These are phyloP conservation scores for Aspergillus incahuasiensis DNA, from an alignment of 495 filamentous ascomycete genomes.

Conservation along the genomic window DNA sequence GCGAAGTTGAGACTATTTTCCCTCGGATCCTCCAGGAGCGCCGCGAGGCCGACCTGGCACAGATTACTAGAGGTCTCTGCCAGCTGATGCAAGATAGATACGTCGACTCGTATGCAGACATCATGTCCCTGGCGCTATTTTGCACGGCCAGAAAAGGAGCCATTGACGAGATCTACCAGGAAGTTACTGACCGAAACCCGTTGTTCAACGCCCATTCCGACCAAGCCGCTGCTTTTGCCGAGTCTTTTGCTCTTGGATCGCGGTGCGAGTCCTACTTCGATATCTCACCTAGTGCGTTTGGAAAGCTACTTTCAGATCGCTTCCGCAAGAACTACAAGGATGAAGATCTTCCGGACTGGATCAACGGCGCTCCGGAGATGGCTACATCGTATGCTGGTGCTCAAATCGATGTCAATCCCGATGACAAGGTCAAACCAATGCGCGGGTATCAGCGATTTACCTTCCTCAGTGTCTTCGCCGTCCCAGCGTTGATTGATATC, in stretches of 20 bases:
- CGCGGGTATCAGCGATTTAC: slow-evolving; percentile 50
- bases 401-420: slow-evolving; percentile 52
- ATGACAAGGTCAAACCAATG: slow-evolving; percentile 39
- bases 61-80: slow-evolving; percentile 35
- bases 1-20: slow-evolving; percentile 40
- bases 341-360: slow-evolving; percentile 48
- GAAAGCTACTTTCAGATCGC: slow-evolving; percentile 50
- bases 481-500: slow-evolving; percentile 58
- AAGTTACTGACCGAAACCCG: slow-evolving; percentile 56
- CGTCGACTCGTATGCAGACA: slow-evolving; percentile 47
- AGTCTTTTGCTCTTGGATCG: slow-evolving; percentile 56
- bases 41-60: slow-evolving; percentile 37
- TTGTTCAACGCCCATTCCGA: slow-evolving; percentile 52
- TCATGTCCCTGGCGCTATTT: slow-evolving; percentile 51
- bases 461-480: slow-evolving; percentile 56
- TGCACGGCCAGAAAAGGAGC: slow-evolving; percentile 52
- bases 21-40: slow-evolving; percentile 35
- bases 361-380: slow-evolving; percentile 46
- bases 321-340: slow-evolving; percentile 48
- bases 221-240: slow-evolving; percentile 57
- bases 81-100: slow-evolving; percentile 31
- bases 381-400: slow-evolving; percentile 51
- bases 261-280: slow-evolving; percentile 59
- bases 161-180: slow-evolving; percentile 56
- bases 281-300: slow-evolving; percentile 49